Conservation (phyloP, 768 basidiomycete genomes). For the Calocybe gangraenosa region DNA sequence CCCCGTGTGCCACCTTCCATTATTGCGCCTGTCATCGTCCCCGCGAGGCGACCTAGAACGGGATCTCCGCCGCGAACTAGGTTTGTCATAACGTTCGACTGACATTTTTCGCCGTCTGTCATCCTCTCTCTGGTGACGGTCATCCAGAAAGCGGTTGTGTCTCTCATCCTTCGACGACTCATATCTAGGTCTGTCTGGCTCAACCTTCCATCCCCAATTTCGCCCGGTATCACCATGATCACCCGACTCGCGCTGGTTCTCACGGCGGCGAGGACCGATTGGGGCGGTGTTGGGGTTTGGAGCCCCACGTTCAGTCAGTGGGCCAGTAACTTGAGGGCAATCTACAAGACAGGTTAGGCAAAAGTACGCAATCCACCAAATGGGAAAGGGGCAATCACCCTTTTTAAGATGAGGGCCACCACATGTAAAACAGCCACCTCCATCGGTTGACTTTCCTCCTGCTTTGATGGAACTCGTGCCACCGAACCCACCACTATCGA, state of each 20-base stretch:
- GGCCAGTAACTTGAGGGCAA: slow-evolving; percentile 49
- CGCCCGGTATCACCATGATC: slow-evolving; percentile 18
- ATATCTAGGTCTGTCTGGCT: slow-evolving; percentile 18
- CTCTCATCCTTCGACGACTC: slow-evolving; percentile 14
- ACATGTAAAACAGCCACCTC: slow-evolving; percentile 85
- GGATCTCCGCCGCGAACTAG: slow-evolving; percentile 22
- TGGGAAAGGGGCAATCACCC: slow-evolving; percentile 46
- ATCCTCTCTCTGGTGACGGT: slow-evolving; percentile 4
- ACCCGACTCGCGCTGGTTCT: slow-evolving; percentile 22
- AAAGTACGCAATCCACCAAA: no score
- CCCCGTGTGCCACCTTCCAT: slow-evolving; percentile 20
- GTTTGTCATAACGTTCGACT: slow-evolving; percentile 21
- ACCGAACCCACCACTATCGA: slow-evolving; percentile 58
- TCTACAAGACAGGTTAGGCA: no score
- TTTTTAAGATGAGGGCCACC: slow-evolving; percentile 93
- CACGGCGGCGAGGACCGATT: slow-evolving; percentile 28
- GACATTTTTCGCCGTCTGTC: slow-evolving; percentile 11
- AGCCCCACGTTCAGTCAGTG: slow-evolving; percentile 24
- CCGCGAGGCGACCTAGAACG: slow-evolving; percentile 26
- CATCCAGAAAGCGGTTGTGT: slow-evolving; percentile 15
- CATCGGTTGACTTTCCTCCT: slow-evolving; percentile 51
- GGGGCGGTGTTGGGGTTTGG: slow-evolving; percentile 32
- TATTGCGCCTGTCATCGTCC: slow-evolving; percentile 16
- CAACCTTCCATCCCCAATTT: slow-evolving; percentile 23
- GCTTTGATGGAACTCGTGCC: slow-evolving; percentile 48